Evolutionary conservation across 169 alveolate species (phyloP).

Genomic region (Plasmodium vivax): DNA sequence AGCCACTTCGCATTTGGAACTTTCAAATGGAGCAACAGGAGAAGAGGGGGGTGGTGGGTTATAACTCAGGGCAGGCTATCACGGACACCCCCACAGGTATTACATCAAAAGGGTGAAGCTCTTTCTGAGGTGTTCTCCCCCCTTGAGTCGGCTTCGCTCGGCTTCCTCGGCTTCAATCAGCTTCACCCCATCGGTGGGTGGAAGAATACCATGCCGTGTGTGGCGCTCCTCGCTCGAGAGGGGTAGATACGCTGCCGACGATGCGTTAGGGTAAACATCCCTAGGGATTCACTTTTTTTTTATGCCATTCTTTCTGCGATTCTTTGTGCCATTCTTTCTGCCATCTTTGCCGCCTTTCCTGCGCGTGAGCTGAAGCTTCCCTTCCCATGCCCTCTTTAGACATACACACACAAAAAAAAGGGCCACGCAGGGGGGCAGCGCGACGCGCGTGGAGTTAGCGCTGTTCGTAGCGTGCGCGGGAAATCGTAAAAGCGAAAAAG

Average conservation of each 20-base stretch:
- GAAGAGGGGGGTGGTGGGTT: too few species aligned
- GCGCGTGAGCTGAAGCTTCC: background rate
- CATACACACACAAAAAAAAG: background rate
- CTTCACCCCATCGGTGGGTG: background rate
- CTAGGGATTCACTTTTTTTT: background rate
- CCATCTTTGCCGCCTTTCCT: too few species aligned
- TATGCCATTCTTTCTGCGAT: too few species aligned
- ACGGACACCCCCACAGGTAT: background rate
- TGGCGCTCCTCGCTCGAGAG: too few species aligned
- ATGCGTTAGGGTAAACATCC: background rate
- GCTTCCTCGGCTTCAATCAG: background rate
- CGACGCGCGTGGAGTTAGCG: background rate
- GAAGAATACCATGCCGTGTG: background rate
- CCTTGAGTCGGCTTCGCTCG: too few species aligned
- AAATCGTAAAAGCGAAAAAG: background rate
- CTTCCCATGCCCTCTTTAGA: background rate
- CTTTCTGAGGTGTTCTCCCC: background rate
- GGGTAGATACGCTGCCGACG: background rate
- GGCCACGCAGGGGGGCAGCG: background rate
- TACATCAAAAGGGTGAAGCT: background rate
- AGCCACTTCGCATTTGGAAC: too few species aligned
- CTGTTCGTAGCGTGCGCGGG: background rate
- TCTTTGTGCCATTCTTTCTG: too few species aligned
- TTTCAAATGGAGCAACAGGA: too few species aligned
- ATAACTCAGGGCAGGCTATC: too few species aligned